These are phyloP conservation scores for Alternaria incomplexa DNA, from an alignment of 2,329 filamentous ascomycete genomes.

Conservation along the genomic window DNA sequence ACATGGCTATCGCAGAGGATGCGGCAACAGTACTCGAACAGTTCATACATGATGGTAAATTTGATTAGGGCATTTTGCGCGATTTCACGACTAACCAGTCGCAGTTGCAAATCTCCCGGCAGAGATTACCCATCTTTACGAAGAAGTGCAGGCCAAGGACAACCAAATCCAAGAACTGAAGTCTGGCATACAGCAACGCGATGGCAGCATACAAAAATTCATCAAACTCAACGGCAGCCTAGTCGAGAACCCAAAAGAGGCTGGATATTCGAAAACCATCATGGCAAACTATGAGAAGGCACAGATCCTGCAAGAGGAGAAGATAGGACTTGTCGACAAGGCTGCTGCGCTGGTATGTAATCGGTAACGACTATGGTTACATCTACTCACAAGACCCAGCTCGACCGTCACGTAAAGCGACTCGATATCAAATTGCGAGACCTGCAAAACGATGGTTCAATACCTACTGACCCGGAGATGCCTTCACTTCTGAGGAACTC, in stretches of 20 bases:
- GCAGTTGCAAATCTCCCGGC: conserved; percentile 77
- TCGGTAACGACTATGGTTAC: not conserved
- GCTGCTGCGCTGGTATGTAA: conserved; percentile 63
- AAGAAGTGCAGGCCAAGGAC: conserved; percentile 83
- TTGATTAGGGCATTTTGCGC: not conserved
- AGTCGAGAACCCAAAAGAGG: conserved; percentile 76
- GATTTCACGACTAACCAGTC: conserved; percentile 12
- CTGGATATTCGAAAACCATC: conserved; percentile 69
- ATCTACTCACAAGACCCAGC: conserved; percentile 35
- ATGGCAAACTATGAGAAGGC: conserved; percentile 71
- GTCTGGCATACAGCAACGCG: conserved; percentile 72
- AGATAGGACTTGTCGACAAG: conserved; percentile 72
- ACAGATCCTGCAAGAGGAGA: conserved; percentile 75
- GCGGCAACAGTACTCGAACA: conserved; percentile 77
- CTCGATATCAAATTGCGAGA: conserved; percentile 68
- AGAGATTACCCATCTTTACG: conserved; percentile 81
- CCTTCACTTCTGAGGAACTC: conserved; percentile 63
- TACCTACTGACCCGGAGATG: conserved; percentile 64
- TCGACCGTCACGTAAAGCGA: conserved; percentile 68
- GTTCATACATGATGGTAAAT: conserved; percentile 70
- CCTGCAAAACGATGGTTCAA: conserved; percentile 63
- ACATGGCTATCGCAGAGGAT: conserved; percentile 59
- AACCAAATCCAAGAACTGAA: conserved; percentile 72
- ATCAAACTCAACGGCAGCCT: conserved; percentile 79
- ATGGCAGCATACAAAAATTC: conserved; percentile 79